Evolutionary conservation across 2,329 filamentous ascomycete species (phyloP).

Genomic region (Sclerotinia glacialis): DNA sequence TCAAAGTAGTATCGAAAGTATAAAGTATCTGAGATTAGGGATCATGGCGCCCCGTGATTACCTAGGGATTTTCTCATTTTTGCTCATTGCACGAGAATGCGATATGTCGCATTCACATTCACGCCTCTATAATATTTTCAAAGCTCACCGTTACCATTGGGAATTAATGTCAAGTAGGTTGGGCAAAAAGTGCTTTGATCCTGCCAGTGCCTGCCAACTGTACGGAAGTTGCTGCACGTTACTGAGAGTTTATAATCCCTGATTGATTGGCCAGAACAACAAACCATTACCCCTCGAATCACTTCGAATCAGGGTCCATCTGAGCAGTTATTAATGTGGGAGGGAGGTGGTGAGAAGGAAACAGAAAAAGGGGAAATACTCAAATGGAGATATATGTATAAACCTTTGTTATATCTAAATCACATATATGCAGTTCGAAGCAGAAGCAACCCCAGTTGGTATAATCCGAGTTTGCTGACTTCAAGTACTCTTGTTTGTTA

Average conservation of each 20-base stretch:
- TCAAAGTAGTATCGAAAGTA: not conserved
- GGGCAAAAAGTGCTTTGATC: constrained; percentile 17
- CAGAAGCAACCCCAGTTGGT: not conserved
- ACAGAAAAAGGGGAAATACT: constrained; percentile 8
- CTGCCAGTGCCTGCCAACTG: constrained; percentile 15
- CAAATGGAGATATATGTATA: not conserved
- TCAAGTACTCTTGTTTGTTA: not conserved
- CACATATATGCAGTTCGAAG: not conserved
- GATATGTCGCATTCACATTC: constrained; percentile 19
- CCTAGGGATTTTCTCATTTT: constrained; percentile 9
- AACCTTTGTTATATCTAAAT: not conserved
- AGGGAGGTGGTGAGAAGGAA: constrained; percentile 9
- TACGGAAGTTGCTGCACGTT: constrained; percentile 21
- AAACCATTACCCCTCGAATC: constrained; percentile 21
- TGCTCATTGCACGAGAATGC: constrained; percentile 13
- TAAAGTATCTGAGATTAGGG: constrained; percentile 11
- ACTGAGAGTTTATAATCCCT: not conserved
- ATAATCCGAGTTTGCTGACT: not conserved
- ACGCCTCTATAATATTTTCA: constrained; percentile 10
- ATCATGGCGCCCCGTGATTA: constrained; percentile 19
- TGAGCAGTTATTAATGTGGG: constrained; percentile 8
- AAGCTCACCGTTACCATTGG: constrained; percentile 20
- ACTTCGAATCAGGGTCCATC: constrained; percentile 20
- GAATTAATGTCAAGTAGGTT: constrained; percentile 10
- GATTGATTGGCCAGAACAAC: constrained; percentile 7